phyloP scores from a whole-genome alignment of 768 basidiomycete species.

The Leccinum disarticulatum region DNA sequence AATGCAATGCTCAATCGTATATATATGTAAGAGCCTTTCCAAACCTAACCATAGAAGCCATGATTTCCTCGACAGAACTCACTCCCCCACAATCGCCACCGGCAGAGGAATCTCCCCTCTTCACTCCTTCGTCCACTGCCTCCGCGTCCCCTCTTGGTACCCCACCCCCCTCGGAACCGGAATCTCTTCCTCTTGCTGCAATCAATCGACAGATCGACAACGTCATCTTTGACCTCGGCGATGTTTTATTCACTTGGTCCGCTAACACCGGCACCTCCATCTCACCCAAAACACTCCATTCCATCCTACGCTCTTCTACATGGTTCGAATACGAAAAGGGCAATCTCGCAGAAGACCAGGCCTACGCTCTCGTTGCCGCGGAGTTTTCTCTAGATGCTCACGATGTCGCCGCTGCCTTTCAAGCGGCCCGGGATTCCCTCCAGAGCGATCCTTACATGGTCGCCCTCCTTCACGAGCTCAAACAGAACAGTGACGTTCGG shows the following conservation, averaged over 20 bases:
- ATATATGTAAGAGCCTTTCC: not conserved
- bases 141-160: conserved; percentile 5
- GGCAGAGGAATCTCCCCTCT: conserved; percentile 1
- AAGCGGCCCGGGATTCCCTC: conserved; percentile 7
- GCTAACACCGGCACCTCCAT: conserved; percentile 15
- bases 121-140: not conserved
- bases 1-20: not conserved
- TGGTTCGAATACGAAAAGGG: conserved; percentile 29
- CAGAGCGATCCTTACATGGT: conserved; percentile 16
- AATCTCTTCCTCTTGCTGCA: not conserved
- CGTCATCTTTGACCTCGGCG: conserved; percentile 23
- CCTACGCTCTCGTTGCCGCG: conserved; percentile 4
- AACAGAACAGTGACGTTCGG: not conserved
- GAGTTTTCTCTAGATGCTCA: conserved; percentile 19
- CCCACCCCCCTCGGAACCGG: conserved; percentile 3
- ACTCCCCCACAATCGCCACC: not conserved
- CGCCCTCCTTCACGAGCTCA: conserved; percentile 17
- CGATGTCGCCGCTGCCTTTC: conserved; percentile 12
- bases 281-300: conserved; percentile 9
- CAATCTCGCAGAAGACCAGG: conserved; percentile 13
- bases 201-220: conserved; percentile 22
- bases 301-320: conserved; percentile 14
- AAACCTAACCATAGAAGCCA: not conserved
- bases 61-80: not conserved
- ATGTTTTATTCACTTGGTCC: conserved; percentile 25